Conservation (phyloP, 495 filamentous ascomycete genomes). For the Aspergillus hancockii region DNA sequence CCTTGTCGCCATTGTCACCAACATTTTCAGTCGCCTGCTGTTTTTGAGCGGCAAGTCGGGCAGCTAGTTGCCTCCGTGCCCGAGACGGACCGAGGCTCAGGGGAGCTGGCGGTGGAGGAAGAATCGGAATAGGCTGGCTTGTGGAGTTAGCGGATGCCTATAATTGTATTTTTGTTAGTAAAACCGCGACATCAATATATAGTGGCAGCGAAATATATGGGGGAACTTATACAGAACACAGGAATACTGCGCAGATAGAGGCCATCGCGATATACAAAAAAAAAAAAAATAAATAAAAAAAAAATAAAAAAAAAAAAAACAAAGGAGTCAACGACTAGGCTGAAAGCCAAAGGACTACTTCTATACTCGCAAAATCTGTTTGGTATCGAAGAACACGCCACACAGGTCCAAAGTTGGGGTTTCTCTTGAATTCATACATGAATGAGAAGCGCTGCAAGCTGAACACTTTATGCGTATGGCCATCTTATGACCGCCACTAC, state of each 20-base stretch:
- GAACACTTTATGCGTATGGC: slow-evolving; percentile 21
- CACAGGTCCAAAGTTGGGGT: slow-evolving; percentile 19
- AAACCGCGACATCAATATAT: slow-evolving; percentile 1
- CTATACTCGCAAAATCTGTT: slow-evolving; percentile 17
- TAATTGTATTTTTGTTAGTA: slow-evolving; percentile 2
- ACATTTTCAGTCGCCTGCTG: slow-evolving; percentile 53
- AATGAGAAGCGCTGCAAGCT: slow-evolving; percentile 19
- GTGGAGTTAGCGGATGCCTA: slow-evolving; percentile 36
- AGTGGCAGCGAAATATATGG: not conserved
- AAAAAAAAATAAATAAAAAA: no score
- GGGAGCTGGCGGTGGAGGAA: slow-evolving; percentile 50
- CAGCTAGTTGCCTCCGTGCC: slow-evolving; percentile 82
- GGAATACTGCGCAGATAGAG: not conserved
- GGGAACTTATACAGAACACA: not conserved
- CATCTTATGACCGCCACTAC: slow-evolving; percentile 19
- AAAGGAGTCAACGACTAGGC: slow-evolving; percentile 9
- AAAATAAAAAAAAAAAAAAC: slow-evolving; percentile 17
- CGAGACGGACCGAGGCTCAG: slow-evolving; percentile 77
- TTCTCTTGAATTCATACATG: slow-evolving; percentile 20
- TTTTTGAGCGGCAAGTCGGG: slow-evolving; percentile 77
- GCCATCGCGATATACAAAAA: slow-evolving; percentile 8
- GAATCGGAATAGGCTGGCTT: slow-evolving; percentile 48
- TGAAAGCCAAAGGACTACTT: slow-evolving; percentile 16
- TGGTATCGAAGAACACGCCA: slow-evolving; percentile 13
- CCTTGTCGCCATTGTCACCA: slow-evolving; percentile 21